Evolutionary conservation across 257 asterid species (phyloP), one percentile per base, ranked within the genome.

Genomic region (Solanum tacnaense): DNA sequence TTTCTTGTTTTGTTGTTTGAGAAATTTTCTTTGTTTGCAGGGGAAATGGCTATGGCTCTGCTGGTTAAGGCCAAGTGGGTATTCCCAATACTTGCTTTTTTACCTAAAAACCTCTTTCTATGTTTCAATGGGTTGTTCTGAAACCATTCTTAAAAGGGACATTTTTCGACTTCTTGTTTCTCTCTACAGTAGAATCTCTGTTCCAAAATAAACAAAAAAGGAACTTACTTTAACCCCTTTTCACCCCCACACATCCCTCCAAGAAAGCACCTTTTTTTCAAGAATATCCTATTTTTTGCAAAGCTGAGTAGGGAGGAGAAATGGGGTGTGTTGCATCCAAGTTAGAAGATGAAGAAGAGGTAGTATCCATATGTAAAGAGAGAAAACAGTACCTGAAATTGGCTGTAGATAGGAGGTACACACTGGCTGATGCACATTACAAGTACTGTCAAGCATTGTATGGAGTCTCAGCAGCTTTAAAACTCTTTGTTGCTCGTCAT

Each of bases 271-370:
- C 88, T 91, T 90, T 90, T 90, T 86, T 38, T 52, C 89, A 79
- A 79, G 85, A 82, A 88, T 71, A 65, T 87, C 85, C 84, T 73
- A 79, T 49, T 75, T 36, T 74, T 74, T 71, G 52, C 35, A 62
- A 84, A 89, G 87, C 67, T 79, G 62, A 56, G 35, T 74, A 6
- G 87, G 62, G 85, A 27, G 32, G 9, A 81, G 89, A 87, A 27
- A 95, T 96, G 99, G 99, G 99, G 35, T 96, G 99, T 89, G 98
- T 94, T 27, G 96, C 97, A 32, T 94, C 98, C 56, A 94, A 95
- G 87, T 85, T 94, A 73, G 94, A 93, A 83, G 94, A 93, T 87
- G 98, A 94, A 74, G 97, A 94, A 52, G 96, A 93, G 91, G 98
- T 95, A 1, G 98, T 97, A 34, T 94, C 97, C 87, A 94, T 97